Base-by-base conservation (phyloP, 2,329 filamentous ascomycete species). In the Exutisphaerella laricina region DNA sequence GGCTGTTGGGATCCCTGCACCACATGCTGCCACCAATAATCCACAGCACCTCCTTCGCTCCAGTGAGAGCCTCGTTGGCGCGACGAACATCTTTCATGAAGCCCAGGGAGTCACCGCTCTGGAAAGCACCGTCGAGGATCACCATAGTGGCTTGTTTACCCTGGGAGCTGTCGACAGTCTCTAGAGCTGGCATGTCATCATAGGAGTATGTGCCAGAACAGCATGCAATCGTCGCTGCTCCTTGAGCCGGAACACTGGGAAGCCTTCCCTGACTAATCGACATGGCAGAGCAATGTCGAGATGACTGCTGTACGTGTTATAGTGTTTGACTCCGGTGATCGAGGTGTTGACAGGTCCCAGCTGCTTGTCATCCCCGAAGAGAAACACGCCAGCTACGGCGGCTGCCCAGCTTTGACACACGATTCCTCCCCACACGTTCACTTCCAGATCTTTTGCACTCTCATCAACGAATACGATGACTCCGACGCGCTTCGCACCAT, bases 31-130 rank as follows among this genome's bases (percentile, higher is more conserved):
- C 46, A 12, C 46, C 49, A 4, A 55, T 43, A 12, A 52, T 45
- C 49, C 51, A 56, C 30, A 49, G 45, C 0, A 58, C 44, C 2
- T 50, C 49, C 25, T 37, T 50, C 6, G 51, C 53, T 18, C 53
- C 39, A 2, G 53, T 56, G 30, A 55, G 39, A 12, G 53, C 53
- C 2, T 55, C 51, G 18, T 56, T 56, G 29, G 23, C 37, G 8
- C 53, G 51, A n/a, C 38, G 35, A 1, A 21, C 5, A 9, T 49
- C 48, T 1, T 39, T 39, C 43, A 58, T 32, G 48, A 55, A 56
- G n/a, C 28, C 41, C 13, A 22, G 38, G 2, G 8, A 5, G 14
- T 38, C 35, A 12, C 26, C 20, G 9, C 29, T 25, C 26, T 40
- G 46, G n/a, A 50, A 36, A 12, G 48, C 46, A 21, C 40, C 45